Base-by-base conservation (phyloP, 768 basidiomycete genomes). In the Strobilomyces dryophilus region DNA sequence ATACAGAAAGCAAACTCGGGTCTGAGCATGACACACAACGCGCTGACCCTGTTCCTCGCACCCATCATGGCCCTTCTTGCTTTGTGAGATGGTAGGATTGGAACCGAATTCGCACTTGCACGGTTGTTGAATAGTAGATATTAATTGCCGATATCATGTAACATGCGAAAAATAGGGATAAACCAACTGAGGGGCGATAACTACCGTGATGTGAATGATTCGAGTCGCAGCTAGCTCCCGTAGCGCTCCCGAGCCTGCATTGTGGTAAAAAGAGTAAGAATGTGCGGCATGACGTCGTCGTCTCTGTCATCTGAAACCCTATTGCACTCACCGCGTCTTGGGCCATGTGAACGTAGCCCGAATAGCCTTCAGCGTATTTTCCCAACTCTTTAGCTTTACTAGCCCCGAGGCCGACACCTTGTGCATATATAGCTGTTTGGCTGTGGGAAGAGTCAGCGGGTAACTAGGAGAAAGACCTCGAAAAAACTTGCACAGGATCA, bases 331-430 rank as follows among this genome's bases (percentile, higher is more conserved):
- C 85, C 67, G 82, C 78, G 67, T 88, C 85, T 64, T 87, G 82
- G 44, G 79, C 84, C 81, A 86, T 81, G 48, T 83, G 74, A 39
- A 87, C 82, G 67, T 89, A 90, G 55, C 82, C 84, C 36, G 80
- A 69, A 59, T 85, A 82, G 20, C 83, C 84, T 57, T 86, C 84
- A 4, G 82, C 71, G 57, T 82, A 83, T 67, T 87, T 86, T 47
- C 81, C 82, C 51, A 92, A 72, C 50, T 92, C 92, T 66, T 85
- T 89, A 54, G 85, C 91, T 73, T 93, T 95, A 66, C 87, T 85
- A 1, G 94, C 93, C n/a, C 95, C 95, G 11, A 98, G 73, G 3
- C 95, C 95, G 21, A 84, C 93, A 2, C 95, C 89, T 57, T 86
- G 83, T 9, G 87, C 84, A 67, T 94, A 98, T 45, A 97, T 82